Percentiles rank a stretch among this genome's conserved stretches.
phyloP scores from a whole-genome alignment of 1,284 basidiomycete genomes.

The Cryptococcus sp. region DNA sequence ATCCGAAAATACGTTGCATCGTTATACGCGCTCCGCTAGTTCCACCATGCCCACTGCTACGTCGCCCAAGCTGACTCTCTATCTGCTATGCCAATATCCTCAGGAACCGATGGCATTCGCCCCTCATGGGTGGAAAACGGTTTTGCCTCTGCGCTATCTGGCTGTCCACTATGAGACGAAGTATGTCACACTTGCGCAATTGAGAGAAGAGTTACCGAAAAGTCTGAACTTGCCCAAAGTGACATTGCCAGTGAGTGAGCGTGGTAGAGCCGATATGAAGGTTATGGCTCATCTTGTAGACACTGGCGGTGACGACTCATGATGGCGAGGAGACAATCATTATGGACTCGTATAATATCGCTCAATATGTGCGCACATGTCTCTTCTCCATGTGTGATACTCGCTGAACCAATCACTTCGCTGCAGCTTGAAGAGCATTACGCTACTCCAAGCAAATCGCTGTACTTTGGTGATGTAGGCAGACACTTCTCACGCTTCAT shows the following conservation, averaged over 20 bases:
- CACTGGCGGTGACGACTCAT: slow-evolving; percentile 8
- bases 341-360: slow-evolving; percentile 23
- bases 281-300: not conserved
- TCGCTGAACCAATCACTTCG: not conserved
- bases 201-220: slow-evolving; percentile 15
- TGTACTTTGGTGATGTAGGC: slow-evolving; percentile 16
- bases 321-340: slow-evolving; percentile 15
- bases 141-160: slow-evolving; percentile 16
- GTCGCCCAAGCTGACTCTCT: slow-evolving; percentile 2
- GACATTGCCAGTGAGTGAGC: slow-evolving; percentile 17
- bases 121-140: slow-evolving; percentile 27
- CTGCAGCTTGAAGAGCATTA: slow-evolving; percentile 15
- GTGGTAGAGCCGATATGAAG: not conserved
- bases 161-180: slow-evolving; percentile 6
- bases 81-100: slow-evolving; percentile 14
- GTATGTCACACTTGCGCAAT: slow-evolving; percentile 16
- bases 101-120: slow-evolving; percentile 22
- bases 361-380: slow-evolving; percentile 12
- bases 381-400: not conserved
- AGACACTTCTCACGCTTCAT: slow-evolving; percentile 18
- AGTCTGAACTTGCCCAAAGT: slow-evolving; percentile 17
- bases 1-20: too few relatives aligned
- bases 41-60: not conserved
- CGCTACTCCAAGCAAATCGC: slow-evolving; percentile 9
- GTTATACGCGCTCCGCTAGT: too few relatives aligned